Conservation (phyloP, 441 rosid species). For the Caryocar brasiliense region DNA sequence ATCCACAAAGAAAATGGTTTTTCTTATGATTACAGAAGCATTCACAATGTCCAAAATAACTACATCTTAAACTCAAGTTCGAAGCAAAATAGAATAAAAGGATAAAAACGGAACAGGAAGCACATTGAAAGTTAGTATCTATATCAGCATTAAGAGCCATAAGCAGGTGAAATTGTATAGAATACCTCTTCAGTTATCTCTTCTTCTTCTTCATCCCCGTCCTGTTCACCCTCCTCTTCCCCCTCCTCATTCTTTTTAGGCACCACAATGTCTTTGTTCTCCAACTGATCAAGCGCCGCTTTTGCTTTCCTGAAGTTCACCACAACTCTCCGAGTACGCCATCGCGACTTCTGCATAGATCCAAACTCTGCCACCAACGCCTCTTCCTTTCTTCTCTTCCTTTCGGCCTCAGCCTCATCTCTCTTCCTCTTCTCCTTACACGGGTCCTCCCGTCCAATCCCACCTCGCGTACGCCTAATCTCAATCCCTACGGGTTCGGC, state of each 20-base stretch:
- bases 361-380: slow-evolving; percentile 73
- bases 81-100: too few species aligned
- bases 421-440: slow-evolving; percentile 75
- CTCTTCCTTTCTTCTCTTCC: slow-evolving; percentile 43
- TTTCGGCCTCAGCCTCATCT: slow-evolving; percentile 58
- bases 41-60: too few species aligned
- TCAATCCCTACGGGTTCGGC: slow-evolving; percentile 77
- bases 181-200: slow-evolving; percentile 69
- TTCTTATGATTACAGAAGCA: too few species aligned
- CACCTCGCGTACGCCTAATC: slow-evolving; percentile 82
- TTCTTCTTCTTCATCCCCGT: slow-evolving; percentile 64
- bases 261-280: slow-evolving; percentile 59
- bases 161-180: slow-evolving; percentile 5
- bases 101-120: too few species aligned
- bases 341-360: slow-evolving; percentile 67
- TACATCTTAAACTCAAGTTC: too few species aligned
- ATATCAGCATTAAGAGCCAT: too few species aligned
- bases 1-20: too few species aligned
- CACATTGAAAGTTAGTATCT: too few species aligned
- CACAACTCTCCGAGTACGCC: slow-evolving; percentile 58
- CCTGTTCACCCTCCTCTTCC: slow-evolving; percentile 40
- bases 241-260: slow-evolving; percentile 54
- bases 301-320: slow-evolving; percentile 71
- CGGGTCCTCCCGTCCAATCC: slow-evolving; percentile 85
- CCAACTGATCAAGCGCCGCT: slow-evolving; percentile 84